Evolutionary conservation across 352 stramenopile species (phyloP), one percentile per base, ranked within the genome.

Genomic region (Phytopythium sindhum): DNA sequence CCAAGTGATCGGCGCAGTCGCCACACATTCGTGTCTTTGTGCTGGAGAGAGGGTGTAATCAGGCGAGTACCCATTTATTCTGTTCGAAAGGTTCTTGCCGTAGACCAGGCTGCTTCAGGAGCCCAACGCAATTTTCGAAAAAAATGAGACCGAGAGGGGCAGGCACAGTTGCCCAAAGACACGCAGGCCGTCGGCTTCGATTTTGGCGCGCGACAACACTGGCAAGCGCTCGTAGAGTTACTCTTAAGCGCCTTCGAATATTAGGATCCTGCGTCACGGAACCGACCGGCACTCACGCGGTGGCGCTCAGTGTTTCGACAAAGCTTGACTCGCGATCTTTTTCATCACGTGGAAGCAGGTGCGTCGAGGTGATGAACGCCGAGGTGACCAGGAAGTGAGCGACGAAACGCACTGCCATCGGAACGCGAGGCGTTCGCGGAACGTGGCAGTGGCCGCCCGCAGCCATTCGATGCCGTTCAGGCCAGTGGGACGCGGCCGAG

Each of bases 281-380:
- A 45, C 39, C 39, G 11, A 45, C 39, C 4, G 3, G 11, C 14
- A 21, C 39, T 44, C 39, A 44, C 39, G 12, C 39, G 39, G 12
- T 21, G 15, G 33, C 33, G 10, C n/a, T 44, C 15, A 7, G 5
- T 39, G 5, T 11, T 39, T 39, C 33, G 33, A 39, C 33, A 39
- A 39, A 39, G 5, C 24, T 50, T 50, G 47, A 10, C 47, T n/a
- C 48, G 48, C 24, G 48, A 55, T 55, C 48, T 55, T 55, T 53
- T 28, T 50, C 44, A 26, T 50, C 44, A 39, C 33, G 33, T 39
- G 33, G 3, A 21, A 53, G 45, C 21, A 14, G n/a, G n/a, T 31
- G 45, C 45, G n/a, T 31, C 45, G 45, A 53, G n/a, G 45, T 28
- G 45, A 53, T 26, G 45, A 39, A 39, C 33, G 33, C 33, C 33